These are phyloP conservation scores for Telopea speciosissima DNA, from an alignment of 177 flowering plant species.

Conservation along the genomic window DNA sequence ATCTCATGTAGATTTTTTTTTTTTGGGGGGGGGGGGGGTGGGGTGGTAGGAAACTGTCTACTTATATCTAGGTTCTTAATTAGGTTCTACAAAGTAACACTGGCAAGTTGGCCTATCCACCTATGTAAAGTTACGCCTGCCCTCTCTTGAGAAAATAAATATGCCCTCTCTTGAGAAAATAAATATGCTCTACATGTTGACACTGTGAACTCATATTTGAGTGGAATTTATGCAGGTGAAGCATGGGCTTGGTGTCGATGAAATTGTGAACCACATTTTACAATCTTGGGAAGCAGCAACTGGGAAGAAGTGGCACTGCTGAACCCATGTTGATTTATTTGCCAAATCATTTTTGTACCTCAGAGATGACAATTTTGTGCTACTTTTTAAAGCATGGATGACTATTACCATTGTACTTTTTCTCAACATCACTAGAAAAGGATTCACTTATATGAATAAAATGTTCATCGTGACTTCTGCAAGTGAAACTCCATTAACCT, in stretches of 20 bases:
- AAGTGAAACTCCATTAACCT: neutral
- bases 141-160: no score
- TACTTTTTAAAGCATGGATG: neutral
- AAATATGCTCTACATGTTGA: neutral
- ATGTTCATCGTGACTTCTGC: neutral
- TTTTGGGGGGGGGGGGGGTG: no score
- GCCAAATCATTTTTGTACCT: constrained; percentile 8
- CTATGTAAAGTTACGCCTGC: no score
- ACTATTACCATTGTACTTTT: neutral
- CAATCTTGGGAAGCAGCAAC: constrained; percentile 83
- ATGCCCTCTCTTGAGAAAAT: no score
- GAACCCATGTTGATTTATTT: constrained; percentile 9
- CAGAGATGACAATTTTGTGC: neutral
- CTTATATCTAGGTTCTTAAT: no score
- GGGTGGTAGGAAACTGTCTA: no score
- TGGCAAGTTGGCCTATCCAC: no score
- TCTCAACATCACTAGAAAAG: neutral
- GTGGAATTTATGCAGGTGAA: constrained; percentile 58
- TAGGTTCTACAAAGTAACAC: no score
- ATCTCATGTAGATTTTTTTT: no score
- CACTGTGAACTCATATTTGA: neutral
- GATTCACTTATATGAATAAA: neutral
- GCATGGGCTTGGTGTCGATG: constrained; percentile 77
- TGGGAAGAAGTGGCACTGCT: constrained; percentile 50
- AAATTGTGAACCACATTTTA: constrained; percentile 66